Percentiles rank a stretch among this genome's conserved stretches.
Evolutionary conservation across 2,329 filamentous ascomycete species (phyloP).

Genomic region (Penicillium sp.): DNA sequence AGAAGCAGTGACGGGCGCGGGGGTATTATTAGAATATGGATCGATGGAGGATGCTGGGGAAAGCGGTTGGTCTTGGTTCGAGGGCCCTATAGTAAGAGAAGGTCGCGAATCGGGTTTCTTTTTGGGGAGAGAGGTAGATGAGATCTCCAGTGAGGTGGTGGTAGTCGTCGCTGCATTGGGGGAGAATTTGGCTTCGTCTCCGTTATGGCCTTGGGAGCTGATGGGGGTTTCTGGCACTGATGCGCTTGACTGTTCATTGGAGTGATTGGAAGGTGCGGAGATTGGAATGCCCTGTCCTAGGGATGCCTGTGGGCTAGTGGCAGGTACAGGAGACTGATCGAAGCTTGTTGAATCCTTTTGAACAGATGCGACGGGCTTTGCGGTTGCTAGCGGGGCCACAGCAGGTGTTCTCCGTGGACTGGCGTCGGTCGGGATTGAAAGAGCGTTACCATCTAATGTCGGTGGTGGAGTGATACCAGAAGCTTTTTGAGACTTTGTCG

Average conservation of each 20-base stretch:
- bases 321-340: slow-evolving; percentile 9
- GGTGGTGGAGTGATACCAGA: slow-evolving; percentile 28
- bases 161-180: slow-evolving; percentile 17
- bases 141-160: slow-evolving; percentile 17
- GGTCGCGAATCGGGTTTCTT: slow-evolving; percentile 31
- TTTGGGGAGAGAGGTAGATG: slow-evolving; percentile 18
- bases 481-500: slow-evolving; percentile 38
- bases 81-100: slow-evolving; percentile 29
- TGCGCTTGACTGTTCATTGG: slow-evolving; percentile 20
- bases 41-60: slow-evolving; percentile 66
- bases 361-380: slow-evolving; percentile 9
- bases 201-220: slow-evolving; percentile 25
- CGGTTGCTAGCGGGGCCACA: not conserved
- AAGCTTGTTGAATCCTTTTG: slow-evolving; percentile 6
- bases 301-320: slow-evolving; percentile 9
- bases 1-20: slow-evolving; percentile 66
- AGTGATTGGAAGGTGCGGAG: slow-evolving; percentile 50
- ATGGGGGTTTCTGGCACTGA: slow-evolving; percentile 24
- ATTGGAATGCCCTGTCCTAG: slow-evolving; percentile 12
- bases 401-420: slow-evolving; percentile 1
- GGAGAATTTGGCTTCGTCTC: slow-evolving; percentile 18
- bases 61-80: slow-evolving; percentile 38
- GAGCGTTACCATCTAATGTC: slow-evolving; percentile 15
- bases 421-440: slow-evolving; percentile 12
- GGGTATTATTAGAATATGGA: slow-evolving; percentile 71